Evolutionary conservation across 441 rosid genomes (phyloP).

Genomic region (Sinapis alba): DNA sequence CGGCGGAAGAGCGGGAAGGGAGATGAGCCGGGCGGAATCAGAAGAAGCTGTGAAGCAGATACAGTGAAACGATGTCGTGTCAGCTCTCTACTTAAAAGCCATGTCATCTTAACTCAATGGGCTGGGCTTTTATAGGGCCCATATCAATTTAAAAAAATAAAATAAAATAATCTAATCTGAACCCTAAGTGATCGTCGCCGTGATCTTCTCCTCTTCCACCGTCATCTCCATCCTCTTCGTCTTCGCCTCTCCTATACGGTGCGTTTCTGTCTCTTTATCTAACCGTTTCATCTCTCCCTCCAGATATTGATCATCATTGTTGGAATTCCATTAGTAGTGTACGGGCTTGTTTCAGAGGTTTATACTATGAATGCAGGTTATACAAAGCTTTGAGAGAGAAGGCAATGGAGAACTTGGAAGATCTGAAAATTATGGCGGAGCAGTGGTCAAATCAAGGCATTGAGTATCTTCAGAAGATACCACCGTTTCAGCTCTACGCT

Average conservation of each 20-base stretch:
- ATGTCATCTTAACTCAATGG: background rate
- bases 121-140: conserved; percentile 10
- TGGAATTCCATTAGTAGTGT: no score
- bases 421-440: conserved; percentile 53
- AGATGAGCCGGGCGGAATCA: background rate
- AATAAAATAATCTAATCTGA: conserved; percentile 10
- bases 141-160: no score
- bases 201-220: conserved; percentile 28
- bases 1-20: conserved; percentile 34
- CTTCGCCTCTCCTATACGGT: conserved; percentile 8
- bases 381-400: no score
- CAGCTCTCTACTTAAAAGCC: background rate
- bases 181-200: conserved; percentile 34
- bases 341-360: no score
- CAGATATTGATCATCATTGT: background rate
- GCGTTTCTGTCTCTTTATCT: background rate
- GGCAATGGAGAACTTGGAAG: conserved; percentile 71
- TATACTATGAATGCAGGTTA: background rate
- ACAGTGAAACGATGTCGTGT: conserved; percentile 15
- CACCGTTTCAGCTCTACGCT: conserved; percentile 72
- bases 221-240: background rate
- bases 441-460: conserved; percentile 55
- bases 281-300: background rate
- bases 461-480: conserved; percentile 53
- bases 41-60: conserved; percentile 2